phyloP scores from a whole-genome alignment of 106 monocot species.

The Narthecium ossifragum region DNA sequence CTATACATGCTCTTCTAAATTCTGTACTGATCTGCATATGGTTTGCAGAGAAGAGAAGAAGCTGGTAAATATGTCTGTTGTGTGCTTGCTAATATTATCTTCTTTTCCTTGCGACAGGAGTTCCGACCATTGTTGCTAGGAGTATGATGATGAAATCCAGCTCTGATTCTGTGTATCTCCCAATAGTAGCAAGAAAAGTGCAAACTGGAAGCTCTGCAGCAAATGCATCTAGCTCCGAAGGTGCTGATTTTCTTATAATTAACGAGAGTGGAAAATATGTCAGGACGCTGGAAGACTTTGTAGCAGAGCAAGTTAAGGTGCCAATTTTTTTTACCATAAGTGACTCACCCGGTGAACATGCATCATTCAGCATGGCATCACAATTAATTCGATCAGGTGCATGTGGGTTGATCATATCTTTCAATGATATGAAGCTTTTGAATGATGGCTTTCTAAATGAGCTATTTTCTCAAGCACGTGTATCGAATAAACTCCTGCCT shows the following conservation, averaged over 20 bases:
- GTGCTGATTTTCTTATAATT: conserved; percentile 92
- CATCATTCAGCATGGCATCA: conserved; percentile 18
- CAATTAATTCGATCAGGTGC: conserved; percentile 61
- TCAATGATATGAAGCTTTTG: conserved; percentile 46
- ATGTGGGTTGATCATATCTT: conserved; percentile 70
- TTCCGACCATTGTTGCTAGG: conserved; percentile 87
- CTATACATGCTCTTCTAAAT: too few relatives aligned
- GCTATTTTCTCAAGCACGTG: conserved; percentile 22
- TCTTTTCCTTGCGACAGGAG: conserved; percentile 39
- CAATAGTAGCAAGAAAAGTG: conserved; percentile 79
- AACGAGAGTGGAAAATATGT: conserved; percentile 13
- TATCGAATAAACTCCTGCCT: conserved; percentile 14
- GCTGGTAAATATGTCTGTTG: too few relatives aligned
- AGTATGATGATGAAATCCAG: conserved; percentile 86
- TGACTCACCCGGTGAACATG: conserved; percentile 24
- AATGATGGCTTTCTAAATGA: conserved; percentile 35
- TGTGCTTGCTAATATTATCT: neutral
- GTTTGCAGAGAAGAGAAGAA: too few relatives aligned
- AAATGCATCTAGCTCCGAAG: conserved; percentile 68
- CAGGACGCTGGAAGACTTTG: conserved; percentile 19
- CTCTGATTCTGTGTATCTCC: conserved; percentile 68
- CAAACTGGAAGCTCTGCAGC: conserved; percentile 41
- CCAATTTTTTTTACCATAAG: conserved; percentile 64
- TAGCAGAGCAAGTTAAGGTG: conserved; percentile 46
- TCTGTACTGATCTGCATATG: too few relatives aligned